These are phyloP conservation scores for Cucumis melo DNA, from an alignment of 306 rosid species.

Conservation along the genomic window DNA sequence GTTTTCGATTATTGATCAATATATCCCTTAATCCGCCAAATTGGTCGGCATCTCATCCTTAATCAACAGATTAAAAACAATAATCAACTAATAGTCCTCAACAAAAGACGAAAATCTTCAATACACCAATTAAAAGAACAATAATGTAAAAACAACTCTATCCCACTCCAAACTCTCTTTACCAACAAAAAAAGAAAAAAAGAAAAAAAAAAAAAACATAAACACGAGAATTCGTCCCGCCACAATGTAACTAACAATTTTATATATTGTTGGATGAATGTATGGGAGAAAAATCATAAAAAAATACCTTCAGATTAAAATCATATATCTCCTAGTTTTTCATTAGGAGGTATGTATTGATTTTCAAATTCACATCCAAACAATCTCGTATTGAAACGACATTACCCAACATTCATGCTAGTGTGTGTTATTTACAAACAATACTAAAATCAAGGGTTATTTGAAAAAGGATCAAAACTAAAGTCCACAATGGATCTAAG, in stretches of 20 bases:
- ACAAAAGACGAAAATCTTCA: background rate
- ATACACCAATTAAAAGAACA: background rate
- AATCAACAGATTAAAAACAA: background rate
- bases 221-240: too few relatives aligned
- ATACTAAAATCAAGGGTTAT: background rate
- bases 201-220: background rate
- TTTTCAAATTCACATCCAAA: too few relatives aligned
- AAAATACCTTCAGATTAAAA: too few relatives aligned
- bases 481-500: conserved; percentile 55
- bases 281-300: too few relatives aligned
- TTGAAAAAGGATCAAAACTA: conserved; percentile 27
- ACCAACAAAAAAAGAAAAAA: too few relatives aligned
- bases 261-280: too few relatives aligned
- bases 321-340: too few relatives aligned
- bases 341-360: too few relatives aligned
- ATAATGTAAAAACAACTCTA: background rate
- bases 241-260: too few relatives aligned
- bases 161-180: background rate
- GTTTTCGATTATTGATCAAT: background rate
- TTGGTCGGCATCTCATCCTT: background rate
- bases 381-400: too few relatives aligned
- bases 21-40: background rate
- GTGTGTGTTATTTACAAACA: background rate
- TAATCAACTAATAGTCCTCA: background rate
- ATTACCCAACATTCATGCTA: too few relatives aligned